Evolutionary conservation across 176 grass and related monocot species (phyloP), one percentile per base, ranked within the genome.

Genomic region (Triticum turgidum): DNA sequence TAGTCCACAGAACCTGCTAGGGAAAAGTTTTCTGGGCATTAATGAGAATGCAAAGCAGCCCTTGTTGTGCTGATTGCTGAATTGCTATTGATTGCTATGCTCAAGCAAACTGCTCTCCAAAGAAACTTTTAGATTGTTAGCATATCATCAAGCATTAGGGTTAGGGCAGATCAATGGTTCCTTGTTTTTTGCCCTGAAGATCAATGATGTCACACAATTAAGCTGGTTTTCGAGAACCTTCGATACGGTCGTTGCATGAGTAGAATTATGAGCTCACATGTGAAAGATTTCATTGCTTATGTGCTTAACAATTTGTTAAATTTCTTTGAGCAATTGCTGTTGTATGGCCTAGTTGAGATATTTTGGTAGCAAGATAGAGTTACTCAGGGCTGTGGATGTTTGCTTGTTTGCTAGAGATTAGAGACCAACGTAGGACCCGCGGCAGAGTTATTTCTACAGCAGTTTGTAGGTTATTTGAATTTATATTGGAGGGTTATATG

Each of bases 101-200:
- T 21, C 54, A 58, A 58, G 54, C 18, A 58, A 8, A 0, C 54
- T 21, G 54, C 54, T 21, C 54, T 58, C 54, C 54, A 58, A 58
- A 18, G 17, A 20, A 56, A 39, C 65, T 78, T 86, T 76, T 86
- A 13, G 27, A 32, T 77, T 77, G 41, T 69, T 22, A 87, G 13
- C 49, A 11, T 75, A 34, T 8, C 35, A 37, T 29, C 58, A 80
- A 35, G 64, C 37, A 15, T 18, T 37, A 65, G 65, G 49, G 14
- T 82, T 76, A 52, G 47, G n/a, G 10, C 35, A 68, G 61, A 75
- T 41, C 58, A 24, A 27, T 61, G 65, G 30, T 52, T 4, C 21
- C 29, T 76, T 52, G 18, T 73, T 44, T 73, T 73, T 72, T 6
- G 5, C 69, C 69, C 1, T 5, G 70, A 73, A 76, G 77, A 59